Conservation (phyloP, 73 alveolate species). For the Blepharisma japonicum region DNA sequence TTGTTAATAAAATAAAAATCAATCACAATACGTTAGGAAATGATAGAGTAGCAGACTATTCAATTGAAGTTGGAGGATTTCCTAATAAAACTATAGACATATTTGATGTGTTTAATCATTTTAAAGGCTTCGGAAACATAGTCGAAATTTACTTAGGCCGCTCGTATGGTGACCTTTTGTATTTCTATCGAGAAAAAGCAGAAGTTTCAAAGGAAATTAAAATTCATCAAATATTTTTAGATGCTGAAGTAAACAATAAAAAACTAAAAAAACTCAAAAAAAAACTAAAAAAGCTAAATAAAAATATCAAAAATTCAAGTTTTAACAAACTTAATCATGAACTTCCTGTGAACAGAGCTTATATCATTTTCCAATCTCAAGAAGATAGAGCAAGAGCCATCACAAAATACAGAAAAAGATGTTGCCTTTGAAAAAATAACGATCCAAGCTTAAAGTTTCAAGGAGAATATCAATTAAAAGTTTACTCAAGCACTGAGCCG, state of each 20-base stretch:
- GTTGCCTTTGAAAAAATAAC: background rate
- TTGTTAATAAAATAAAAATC: background rate
- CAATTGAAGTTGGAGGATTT: conserved; percentile 31
- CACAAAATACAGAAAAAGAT: conserved; percentile 29
- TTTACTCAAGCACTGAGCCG: conserved; percentile 42
- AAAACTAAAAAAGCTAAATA: conserved; percentile 40
- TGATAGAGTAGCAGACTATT: conserved; percentile 27
- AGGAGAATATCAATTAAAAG: conserved; percentile 9
- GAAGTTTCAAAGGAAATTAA: conserved; percentile 32
- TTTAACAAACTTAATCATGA: conserved; percentile 37
- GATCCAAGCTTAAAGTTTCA: conserved; percentile 30
- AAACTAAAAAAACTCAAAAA: conserved; percentile 14
- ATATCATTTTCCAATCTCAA: conserved; percentile 43
- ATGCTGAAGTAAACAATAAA: background rate
- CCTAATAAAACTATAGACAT: background rate
- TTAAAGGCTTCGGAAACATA: conserved; percentile 33
- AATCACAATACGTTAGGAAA: background rate
- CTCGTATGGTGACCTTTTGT: conserved; percentile 31
- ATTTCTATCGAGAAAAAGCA: conserved; percentile 34
- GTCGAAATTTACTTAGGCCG: conserved; percentile 43
- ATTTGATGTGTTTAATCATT: conserved; percentile 19
- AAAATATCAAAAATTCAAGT: conserved; percentile 22
- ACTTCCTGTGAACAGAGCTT: conserved; percentile 48
- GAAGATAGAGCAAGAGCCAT: conserved; percentile 33
- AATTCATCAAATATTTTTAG: conserved; percentile 31